phyloP scores from a whole-genome alignment of 2,329 filamentous ascomycete species.

The Chaetomiaceae sp. region DNA sequence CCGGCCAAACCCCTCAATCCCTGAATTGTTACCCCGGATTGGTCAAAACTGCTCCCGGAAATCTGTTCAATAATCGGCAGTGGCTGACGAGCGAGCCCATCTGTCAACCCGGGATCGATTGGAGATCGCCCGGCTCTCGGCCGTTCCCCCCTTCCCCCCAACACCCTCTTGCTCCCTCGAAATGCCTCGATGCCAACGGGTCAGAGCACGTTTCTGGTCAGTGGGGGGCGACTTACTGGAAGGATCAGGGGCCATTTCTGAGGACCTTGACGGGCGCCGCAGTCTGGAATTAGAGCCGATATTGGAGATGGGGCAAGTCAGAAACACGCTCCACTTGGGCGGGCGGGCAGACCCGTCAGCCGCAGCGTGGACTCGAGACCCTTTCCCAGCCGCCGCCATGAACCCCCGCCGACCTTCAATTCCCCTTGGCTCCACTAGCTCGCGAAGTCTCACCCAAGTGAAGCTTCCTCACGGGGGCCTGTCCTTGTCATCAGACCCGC shows the following conservation, averaged over 20 bases:
- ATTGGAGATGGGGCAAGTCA: too few relatives aligned
- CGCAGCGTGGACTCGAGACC: conserved; percentile 1
- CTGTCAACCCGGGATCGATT: conserved; percentile 2
- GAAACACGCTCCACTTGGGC: neutral
- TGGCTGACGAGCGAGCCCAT: neutral
- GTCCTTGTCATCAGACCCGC: neutral
- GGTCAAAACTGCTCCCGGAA: conserved; percentile 5
- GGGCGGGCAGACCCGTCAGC: conserved; percentile 11
- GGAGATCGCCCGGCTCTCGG: conserved; percentile 7
- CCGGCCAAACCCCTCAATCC: neutral
- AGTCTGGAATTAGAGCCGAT: neutral
- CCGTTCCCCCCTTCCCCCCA: neutral
- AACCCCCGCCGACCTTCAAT: too few relatives aligned
- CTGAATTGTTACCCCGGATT: conserved; percentile 8
- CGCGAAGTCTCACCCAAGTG: neutral
- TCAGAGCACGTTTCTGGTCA: too few relatives aligned
- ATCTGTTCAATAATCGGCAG: conserved; percentile 5
- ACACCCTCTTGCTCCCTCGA: too few relatives aligned
- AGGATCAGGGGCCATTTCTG: too few relatives aligned
- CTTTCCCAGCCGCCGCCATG: neutral
- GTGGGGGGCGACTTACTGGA: too few relatives aligned
- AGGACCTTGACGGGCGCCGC: neutral
- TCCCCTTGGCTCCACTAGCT: too few relatives aligned
- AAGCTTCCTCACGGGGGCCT: neutral
- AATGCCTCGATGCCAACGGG: too few relatives aligned